Evolutionary conservation across 345 rosid genomes (phyloP).

Genomic region (Psidium friedrichsthalianum): DNA sequence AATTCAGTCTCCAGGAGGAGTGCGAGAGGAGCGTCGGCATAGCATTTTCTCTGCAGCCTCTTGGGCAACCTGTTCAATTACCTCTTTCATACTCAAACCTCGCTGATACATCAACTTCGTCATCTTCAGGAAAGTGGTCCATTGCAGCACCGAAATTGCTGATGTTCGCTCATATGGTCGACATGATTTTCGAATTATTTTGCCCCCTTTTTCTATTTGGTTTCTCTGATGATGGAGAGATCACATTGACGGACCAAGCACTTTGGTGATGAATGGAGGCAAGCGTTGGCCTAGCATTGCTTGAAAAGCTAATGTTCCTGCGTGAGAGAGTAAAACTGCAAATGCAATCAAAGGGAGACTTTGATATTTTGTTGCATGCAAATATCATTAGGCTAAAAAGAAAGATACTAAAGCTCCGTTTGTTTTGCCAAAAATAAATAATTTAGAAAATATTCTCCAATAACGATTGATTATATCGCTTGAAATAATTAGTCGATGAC

Average conservation of each 20-base stretch:
- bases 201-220: not conserved
- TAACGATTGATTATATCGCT: no score
- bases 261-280: not conserved
- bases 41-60: not conserved
- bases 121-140: not conserved
- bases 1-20: not conserved
- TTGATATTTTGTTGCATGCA: not conserved
- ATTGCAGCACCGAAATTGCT: not conserved
- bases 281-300: not conserved
- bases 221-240: not conserved
- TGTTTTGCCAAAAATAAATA: no score
- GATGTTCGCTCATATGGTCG: not conserved
- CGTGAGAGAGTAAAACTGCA: not conserved
- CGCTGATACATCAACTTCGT: not conserved
- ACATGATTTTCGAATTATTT: not conserved
- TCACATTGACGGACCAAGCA: not conserved
- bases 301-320: not conserved
- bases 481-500: no score
- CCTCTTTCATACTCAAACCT: not conserved
- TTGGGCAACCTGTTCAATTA: not conserved
- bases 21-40: not conserved
- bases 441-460: no score
- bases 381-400: not conserved
- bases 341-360: not conserved
- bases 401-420: no score